Evolutionary conservation across 306 rosid species (phyloP).

Genomic region (Sphenostylis stenocarpa): DNA sequence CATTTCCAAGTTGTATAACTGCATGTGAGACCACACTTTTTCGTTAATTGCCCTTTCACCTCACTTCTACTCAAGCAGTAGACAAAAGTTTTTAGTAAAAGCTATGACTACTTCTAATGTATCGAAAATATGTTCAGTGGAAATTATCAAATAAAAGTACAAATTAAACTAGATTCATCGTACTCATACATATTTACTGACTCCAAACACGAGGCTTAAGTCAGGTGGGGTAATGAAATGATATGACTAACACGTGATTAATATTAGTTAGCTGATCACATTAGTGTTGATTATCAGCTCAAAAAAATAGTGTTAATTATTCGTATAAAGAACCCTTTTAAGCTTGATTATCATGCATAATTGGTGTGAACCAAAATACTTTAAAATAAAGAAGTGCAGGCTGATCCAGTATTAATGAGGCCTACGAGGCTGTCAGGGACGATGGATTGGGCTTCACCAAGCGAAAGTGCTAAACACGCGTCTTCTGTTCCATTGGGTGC

Average conservation of each 20-base stretch:
- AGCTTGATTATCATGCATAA: no score
- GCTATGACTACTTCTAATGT: no score
- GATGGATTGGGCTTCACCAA: background rate
- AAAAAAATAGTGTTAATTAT: no score
- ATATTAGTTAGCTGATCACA: background rate
- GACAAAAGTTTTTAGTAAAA: background rate
- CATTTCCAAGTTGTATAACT: slow-evolving; percentile 81
- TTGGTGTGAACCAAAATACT: background rate
- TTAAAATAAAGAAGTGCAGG: background rate
- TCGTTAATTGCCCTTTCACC: background rate
- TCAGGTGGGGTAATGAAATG: background rate
- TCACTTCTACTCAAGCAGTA: background rate
- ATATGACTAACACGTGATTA: background rate
- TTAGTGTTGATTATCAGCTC: background rate
- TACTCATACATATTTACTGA: background rate
- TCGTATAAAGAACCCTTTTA: no score
- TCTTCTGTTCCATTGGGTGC: background rate
- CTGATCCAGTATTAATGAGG: background rate
- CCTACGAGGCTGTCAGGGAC: background rate
- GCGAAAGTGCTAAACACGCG: background rate
- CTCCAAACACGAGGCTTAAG: background rate
- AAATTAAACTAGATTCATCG: background rate
- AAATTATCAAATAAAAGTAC: background rate
- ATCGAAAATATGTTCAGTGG: background rate
- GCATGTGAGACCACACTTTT: background rate